Evolutionary conservation across 2,329 filamentous ascomycete species (phyloP).

Genomic region (Teratosphaeria gauchensis): DNA sequence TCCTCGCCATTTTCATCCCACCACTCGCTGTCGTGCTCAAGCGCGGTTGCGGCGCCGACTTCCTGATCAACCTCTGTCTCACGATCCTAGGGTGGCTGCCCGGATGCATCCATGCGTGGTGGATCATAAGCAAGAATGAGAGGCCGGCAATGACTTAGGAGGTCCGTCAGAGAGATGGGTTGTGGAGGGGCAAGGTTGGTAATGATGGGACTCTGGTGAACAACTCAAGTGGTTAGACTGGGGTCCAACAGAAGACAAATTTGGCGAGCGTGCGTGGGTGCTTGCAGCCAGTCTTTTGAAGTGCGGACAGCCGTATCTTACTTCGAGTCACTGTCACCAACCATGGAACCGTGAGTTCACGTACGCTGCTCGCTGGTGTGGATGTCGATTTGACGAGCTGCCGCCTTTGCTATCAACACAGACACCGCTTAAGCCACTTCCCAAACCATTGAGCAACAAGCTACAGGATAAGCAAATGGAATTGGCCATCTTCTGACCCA

Average conservation of each 20-base stretch:
- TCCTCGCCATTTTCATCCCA: slow-evolving; percentile 73
- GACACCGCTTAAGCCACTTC: background rate
- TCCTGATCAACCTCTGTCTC: slow-evolving; percentile 34
- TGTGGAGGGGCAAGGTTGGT: too few species aligned
- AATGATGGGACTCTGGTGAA: too few species aligned
- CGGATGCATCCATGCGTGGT: slow-evolving; percentile 31
- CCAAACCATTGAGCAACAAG: background rate
- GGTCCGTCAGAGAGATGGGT: background rate
- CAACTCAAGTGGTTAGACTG: too few species aligned
- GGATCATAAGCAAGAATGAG: background rate
- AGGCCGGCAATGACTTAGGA: background rate
- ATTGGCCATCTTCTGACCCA: background rate
- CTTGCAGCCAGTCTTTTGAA: too few species aligned
- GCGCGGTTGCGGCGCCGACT: slow-evolving; percentile 39
- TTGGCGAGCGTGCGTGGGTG: too few species aligned
- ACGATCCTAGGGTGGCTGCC: slow-evolving; percentile 54
- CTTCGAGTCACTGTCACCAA: too few species aligned
- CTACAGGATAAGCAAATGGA: background rate
- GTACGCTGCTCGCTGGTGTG: background rate
- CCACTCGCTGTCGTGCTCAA: slow-evolving; percentile 41
- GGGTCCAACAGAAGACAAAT: too few species aligned
- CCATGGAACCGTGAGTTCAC: too few species aligned
- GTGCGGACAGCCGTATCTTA: too few species aligned
- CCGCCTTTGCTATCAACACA: background rate
- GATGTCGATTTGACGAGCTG: background rate